Evolutionary conservation across 1,284 basidiomycete genomes (phyloP).

Genomic region (Singerocomus inundabilis): DNA sequence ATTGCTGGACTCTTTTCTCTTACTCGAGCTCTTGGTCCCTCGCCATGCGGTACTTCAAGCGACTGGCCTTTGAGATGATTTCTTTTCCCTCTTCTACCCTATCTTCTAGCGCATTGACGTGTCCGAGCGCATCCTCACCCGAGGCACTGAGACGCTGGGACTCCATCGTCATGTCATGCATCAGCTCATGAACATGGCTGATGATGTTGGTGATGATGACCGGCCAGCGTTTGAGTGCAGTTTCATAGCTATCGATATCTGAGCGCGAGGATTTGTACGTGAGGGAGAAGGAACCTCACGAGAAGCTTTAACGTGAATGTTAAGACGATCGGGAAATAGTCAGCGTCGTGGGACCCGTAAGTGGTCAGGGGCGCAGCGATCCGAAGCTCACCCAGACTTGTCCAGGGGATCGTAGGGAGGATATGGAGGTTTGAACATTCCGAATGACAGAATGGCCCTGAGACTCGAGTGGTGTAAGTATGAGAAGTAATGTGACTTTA

Average conservation of each 20-base stretch:
- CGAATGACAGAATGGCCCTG: not conserved
- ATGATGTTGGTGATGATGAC: slow-evolving; percentile 82
- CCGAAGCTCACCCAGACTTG: slow-evolving; percentile 46
- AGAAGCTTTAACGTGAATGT: slow-evolving; percentile 36
- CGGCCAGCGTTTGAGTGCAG: slow-evolving; percentile 78
- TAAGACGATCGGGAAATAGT: not conserved
- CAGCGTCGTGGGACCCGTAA: not conserved
- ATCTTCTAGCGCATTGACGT: slow-evolving; percentile 26
- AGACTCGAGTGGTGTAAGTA: not conserved
- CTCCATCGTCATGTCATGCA: slow-evolving; percentile 48
- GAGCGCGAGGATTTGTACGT: not conserved
- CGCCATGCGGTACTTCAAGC: slow-evolving; percentile 89
- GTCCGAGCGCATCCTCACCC: slow-evolving; percentile 15
- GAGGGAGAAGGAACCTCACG: slow-evolving; percentile 38
- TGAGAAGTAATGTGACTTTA: not conserved
- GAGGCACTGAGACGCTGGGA: slow-evolving; percentile 7
- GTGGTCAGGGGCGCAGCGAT: not conserved
- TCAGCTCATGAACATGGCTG: slow-evolving; percentile 63
- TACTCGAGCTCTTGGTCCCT: slow-evolving; percentile 75
- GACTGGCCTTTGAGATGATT: slow-evolving; percentile 78
- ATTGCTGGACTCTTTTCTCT: slow-evolving; percentile 23
- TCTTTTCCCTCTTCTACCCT: slow-evolving; percentile 71
- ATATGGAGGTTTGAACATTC: slow-evolving; percentile 50
- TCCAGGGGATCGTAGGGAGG: slow-evolving; percentile 69
- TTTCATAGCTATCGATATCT: slow-evolving; percentile 52